phyloP scores from a whole-genome alignment of 257 asterid species.

The Solanum stenotomum region DNA sequence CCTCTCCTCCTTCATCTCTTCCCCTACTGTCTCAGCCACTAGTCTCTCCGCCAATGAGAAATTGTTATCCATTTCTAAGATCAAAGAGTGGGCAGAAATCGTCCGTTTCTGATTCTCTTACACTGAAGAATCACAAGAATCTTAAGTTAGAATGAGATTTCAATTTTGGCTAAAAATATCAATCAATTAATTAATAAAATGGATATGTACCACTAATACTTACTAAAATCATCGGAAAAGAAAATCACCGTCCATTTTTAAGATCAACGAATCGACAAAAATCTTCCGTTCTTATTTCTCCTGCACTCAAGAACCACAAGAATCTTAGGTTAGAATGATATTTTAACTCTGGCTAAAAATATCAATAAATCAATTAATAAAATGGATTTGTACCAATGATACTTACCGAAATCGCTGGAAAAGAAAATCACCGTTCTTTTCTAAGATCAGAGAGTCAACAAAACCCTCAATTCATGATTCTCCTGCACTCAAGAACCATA shows the following conservation, averaged over 20 bases:
- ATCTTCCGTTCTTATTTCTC: not conserved
- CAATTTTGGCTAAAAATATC: not conserved
- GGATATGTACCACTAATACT: not conserved
- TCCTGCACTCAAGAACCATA: not conserved
- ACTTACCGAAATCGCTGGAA: not conserved
- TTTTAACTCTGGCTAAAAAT: too few relatives aligned
- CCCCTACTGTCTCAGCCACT: not conserved
- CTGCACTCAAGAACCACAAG: not conserved
- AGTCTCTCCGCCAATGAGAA: not conserved
- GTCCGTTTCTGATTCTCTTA: not conserved
- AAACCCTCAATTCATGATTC: not conserved
- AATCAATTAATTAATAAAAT: too few relatives aligned
- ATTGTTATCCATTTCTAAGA: not conserved
- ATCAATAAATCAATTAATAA: not conserved
- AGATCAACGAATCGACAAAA: not conserved
- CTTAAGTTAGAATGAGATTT: not conserved
- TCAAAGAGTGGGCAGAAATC: not conserved
- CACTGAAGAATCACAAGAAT: not conserved
- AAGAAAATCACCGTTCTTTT: not conserved
- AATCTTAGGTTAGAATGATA: not conserved
- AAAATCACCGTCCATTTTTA: not conserved
- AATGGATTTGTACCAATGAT: not conserved
- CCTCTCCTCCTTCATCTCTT: not conserved
- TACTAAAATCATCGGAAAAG: not conserved
- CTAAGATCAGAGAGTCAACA: not conserved